Evolutionary conservation across 768 basidiomycete species (phyloP), one percentile per base, ranked within the genome.

Genomic region (Arthromyces matolae): DNA sequence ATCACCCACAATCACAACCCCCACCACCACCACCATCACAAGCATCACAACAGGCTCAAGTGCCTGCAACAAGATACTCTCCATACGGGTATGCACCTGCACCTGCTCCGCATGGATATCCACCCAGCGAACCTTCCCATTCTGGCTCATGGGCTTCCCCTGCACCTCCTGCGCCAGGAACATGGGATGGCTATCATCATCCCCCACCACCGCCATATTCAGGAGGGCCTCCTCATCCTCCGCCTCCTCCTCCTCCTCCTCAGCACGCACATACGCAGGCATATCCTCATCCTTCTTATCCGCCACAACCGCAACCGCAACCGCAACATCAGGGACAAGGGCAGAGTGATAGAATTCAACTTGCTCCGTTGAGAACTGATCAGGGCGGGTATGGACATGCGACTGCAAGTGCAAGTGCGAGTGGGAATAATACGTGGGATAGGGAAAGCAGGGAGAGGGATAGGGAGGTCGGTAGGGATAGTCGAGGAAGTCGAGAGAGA

Each of bases 361-460:
- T 83, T 3, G 79, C 81, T 34, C 82, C 82, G 49, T 56, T 84
- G 57, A 37, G 77, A 19, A 58, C 58, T 1, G 53, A 32, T 14
- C 29, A 42, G 57, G 28, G 36, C 22, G 51, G 39, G 35, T 51
- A 65, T 14, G 67, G 50, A 38, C 24, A 23, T 42, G 54, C 29
- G 38, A 41, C 42, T 36, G 51, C 45, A 20, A 50, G 38, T 29
- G 23, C 42, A 24, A 34, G 48, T 19, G 56, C 52, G 35, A 51
- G 39, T 44, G 43, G 53, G 50, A 34, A 44, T 47, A 45, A 46
- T 28, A 34, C n/a, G 51, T 23, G 43, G 47, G 42, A 38, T 36
- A 22, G 55, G 28, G 41, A 46, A 45, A n/a, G n/a, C n/a, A n/a
- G 48, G 47, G 8, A 40, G 51, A 31, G 47, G 37, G 44, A 24